phyloP scores from a whole-genome alignment of 1,139 yeast genomes.

The Pneumocystis oryctolagi region DNA sequence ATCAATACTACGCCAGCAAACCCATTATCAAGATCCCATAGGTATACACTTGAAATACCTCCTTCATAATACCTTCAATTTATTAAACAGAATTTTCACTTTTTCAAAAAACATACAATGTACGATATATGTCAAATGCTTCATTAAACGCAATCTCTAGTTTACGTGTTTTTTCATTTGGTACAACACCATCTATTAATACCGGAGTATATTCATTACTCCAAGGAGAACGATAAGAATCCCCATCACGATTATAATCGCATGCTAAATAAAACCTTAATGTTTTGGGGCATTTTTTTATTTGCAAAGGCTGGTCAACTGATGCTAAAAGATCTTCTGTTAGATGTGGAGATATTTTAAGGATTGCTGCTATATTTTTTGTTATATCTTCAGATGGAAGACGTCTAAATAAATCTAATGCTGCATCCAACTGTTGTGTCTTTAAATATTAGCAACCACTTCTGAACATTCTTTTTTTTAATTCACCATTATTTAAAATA shows the following conservation, averaged over 20 bases:
- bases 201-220: slow-evolving; percentile 64
- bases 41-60: slow-evolving; percentile 74
- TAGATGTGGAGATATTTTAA: slow-evolving; percentile 62
- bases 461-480: neutral
- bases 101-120: slow-evolving; percentile 29
- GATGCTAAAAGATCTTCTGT: slow-evolving; percentile 80
- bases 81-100: neutral
- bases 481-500: neutral
- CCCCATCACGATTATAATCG: slow-evolving; percentile 92
- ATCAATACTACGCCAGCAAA: slow-evolving; percentile 88
- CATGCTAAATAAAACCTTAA: slow-evolving; percentile 69
- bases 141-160: slow-evolving; percentile 75
- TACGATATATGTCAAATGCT: slow-evolving; percentile 84
- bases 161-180: slow-evolving; percentile 50
- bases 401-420: slow-evolving; percentile 73
- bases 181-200: slow-evolving; percentile 52
- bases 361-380: slow-evolving; percentile 48
- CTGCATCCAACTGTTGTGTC: slow-evolving; percentile 69
- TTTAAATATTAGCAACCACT: neutral
- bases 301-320: slow-evolving; percentile 69
- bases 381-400: slow-evolving; percentile 61
- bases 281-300: slow-evolving; percentile 40
- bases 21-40: slow-evolving; percentile 61
- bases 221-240: slow-evolving; percentile 87
- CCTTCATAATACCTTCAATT: slow-evolving; percentile 64